Evolutionary conservation across 306 rosid species (phyloP), one percentile per base, ranked within the genome.

Genomic region (Citrullus colocynthis): DNA sequence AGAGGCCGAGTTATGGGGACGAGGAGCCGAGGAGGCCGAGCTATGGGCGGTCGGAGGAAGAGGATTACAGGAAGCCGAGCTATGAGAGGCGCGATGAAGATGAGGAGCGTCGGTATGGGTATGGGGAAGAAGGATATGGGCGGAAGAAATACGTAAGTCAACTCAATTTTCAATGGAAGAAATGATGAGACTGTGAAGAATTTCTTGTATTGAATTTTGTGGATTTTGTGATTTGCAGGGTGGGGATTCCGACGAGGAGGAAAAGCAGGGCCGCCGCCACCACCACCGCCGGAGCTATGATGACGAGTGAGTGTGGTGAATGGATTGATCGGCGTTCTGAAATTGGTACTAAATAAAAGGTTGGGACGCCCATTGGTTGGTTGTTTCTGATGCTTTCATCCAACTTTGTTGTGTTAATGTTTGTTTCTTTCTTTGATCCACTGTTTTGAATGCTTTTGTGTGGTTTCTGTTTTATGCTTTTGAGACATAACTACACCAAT

Each of bases 121-220:
- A 85, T 66, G 85, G 88, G 17, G 90, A 85, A 67, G 92, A 88
- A 73, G 80, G 89, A 76, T 83, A 88, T 80, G 89, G 88, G 20
- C 96, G 93, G 54, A 90, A 92, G 89, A 89, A 95, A 90, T 78
- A 88, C 76, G 97, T 91, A 83, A 94, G 97, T 13, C 16, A 58
- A 58, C 14, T 59, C 7, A 15, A 13, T 16, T 52, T 17, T 15
- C n/a, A 52, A 16, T 45, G 8, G n/a, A 9, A 48, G 54, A 52
- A 6, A 52, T 5, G 24, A 55, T 55, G 10, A 55, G 59, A 55
- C 78, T 77, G 42, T 30, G 14, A 34, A 48, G 54, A 48, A 16
- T 52, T 52, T 16, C 20, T 52, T 16, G 57, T 16, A 52, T 52
- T 52, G n/a, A 52, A 5, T 12, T 16, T 52, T 52, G 57, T 52